phyloP scores from a whole-genome alignment of 345 rosid genomes.

The Eucalyptus pauciflora region DNA sequence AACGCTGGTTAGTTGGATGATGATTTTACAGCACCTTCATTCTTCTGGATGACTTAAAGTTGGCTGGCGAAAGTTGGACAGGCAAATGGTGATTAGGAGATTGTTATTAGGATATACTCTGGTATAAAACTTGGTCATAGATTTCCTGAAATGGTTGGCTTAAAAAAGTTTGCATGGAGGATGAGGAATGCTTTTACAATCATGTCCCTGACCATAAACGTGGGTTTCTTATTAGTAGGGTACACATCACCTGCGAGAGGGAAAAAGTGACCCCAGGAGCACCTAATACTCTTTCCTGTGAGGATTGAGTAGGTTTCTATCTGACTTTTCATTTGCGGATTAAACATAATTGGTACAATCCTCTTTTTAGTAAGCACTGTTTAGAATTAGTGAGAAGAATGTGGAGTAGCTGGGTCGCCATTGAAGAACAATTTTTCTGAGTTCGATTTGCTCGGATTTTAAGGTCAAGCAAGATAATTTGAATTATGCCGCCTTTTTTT shows the following conservation, averaged over 20 bases:
- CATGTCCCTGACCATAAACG: not conserved
- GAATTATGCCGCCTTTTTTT: not conserved
- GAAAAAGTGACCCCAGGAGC: not conserved
- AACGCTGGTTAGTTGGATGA: not conserved
- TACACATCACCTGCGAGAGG: not conserved
- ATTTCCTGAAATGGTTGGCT: not conserved
- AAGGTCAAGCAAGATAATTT: not conserved
- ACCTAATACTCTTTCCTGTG: not conserved
- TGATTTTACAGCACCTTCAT: not conserved
- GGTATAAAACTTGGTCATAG: not conserved
- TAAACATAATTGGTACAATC: not conserved
- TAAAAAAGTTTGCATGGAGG: not conserved
- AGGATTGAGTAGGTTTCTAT: not conserved
- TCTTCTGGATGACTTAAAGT: not conserved
- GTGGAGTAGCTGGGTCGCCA: not conserved
- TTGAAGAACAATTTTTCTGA: not conserved
- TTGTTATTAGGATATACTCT: not conserved
- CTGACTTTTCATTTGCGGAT: not conserved
- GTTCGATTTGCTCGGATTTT: not conserved
- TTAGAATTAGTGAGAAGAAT: not conserved
- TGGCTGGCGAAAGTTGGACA: not conserved
- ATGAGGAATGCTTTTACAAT: not conserved
- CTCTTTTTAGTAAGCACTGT: not conserved
- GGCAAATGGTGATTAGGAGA: not conserved
- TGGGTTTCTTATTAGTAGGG: not conserved